These are phyloP conservation scores for Pseudogymnoascus sp. DNA, from an alignment of 2,329 filamentous ascomycete genomes.

Conservation along the genomic window DNA sequence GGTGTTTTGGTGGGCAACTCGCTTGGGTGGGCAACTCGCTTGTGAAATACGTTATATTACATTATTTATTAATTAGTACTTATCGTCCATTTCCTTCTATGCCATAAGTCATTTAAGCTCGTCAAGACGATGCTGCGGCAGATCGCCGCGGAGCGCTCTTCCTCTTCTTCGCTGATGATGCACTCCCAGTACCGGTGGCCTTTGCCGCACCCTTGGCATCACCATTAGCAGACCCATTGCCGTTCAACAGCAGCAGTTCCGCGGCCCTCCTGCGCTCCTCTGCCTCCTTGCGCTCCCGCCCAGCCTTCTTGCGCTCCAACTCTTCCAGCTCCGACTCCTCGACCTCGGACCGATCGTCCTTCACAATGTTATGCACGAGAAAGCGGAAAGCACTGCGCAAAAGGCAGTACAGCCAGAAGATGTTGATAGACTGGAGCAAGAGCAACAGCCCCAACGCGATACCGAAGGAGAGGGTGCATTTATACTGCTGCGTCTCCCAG, in stretches of 20 bases:
- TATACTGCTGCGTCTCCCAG: slow-evolving; percentile 69
- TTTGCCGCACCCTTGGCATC: background rate
- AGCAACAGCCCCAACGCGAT: slow-evolving; percentile 59
- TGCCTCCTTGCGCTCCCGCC: slow-evolving; percentile 26
- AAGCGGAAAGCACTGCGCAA: slow-evolving; percentile 64
- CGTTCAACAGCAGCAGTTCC: slow-evolving; percentile 5
- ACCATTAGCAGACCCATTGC: background rate
- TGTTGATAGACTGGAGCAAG: slow-evolving; percentile 62
- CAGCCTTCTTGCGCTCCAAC: slow-evolving; percentile 24
- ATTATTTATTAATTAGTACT: slow-evolving; percentile 4
- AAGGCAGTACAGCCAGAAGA: slow-evolving; percentile 75
- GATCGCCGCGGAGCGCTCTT: slow-evolving; percentile 9
- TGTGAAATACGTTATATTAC: no score
- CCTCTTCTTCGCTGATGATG: slow-evolving; percentile 14
- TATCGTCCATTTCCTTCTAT: background rate
- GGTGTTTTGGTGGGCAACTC: no score
- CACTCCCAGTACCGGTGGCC: background rate
- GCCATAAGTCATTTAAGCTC: background rate
- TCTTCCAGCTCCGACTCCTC: slow-evolving; percentile 42
- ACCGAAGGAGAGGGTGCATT: slow-evolving; percentile 59
- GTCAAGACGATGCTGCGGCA: background rate
- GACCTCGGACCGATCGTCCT: slow-evolving; percentile 66
- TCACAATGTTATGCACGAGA: slow-evolving; percentile 49
- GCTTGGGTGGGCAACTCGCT: no score
- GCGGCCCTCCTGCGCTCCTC: slow-evolving; percentile 13